Conservation (phyloP, 192 early-diverging fungal species). For the Backusella mclennaniae region DNA sequence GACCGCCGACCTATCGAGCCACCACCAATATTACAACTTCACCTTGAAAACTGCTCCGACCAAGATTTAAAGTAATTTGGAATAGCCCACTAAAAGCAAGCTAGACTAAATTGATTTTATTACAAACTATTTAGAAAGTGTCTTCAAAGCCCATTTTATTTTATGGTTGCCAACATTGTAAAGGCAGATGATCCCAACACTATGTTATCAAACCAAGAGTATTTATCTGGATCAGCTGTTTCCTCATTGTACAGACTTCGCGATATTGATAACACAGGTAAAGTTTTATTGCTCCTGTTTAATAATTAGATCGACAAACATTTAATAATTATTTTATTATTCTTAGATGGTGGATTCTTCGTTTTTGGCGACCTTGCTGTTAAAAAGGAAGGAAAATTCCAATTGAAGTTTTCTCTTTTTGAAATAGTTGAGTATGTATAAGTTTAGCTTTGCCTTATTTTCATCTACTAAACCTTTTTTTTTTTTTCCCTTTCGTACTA, state of each 20-base stretch:
- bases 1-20: slow-evolving; percentile 40
- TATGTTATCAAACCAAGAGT: slow-evolving; percentile 64
- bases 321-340: not conserved
- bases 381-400: slow-evolving; percentile 76
- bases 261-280: slow-evolving; percentile 71
- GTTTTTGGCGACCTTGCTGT: slow-evolving; percentile 93
- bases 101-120: not conserved
- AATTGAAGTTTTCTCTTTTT: slow-evolving; percentile 84
- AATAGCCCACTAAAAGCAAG: not conserved
- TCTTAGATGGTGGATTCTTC: slow-evolving; percentile 83
- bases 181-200: slow-evolving; percentile 70
- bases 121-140: slow-evolving; percentile 21
- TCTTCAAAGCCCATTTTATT: slow-evolving; percentile 87
- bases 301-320: not conserved
- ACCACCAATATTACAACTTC: slow-evolving; percentile 34
- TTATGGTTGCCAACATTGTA: slow-evolving; percentile 92
- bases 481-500: not conserved
- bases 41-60: slow-evolving; percentile 19
- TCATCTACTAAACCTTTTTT: slow-evolving; percentile 1
- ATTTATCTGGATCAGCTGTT: slow-evolving; percentile 87
- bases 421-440: slow-evolving; percentile 68
- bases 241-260: slow-evolving; percentile 83
- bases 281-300: not conserved
- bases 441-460: not conserved
- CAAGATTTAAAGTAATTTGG: slow-evolving; percentile 26